A percentile compares a stretch with the other conserved stretches of the same genome.
These are phyloP conservation scores for Agrocybe chaxingu DNA, from an alignment of 768 basidiomycete species.

Conservation along the genomic window DNA sequence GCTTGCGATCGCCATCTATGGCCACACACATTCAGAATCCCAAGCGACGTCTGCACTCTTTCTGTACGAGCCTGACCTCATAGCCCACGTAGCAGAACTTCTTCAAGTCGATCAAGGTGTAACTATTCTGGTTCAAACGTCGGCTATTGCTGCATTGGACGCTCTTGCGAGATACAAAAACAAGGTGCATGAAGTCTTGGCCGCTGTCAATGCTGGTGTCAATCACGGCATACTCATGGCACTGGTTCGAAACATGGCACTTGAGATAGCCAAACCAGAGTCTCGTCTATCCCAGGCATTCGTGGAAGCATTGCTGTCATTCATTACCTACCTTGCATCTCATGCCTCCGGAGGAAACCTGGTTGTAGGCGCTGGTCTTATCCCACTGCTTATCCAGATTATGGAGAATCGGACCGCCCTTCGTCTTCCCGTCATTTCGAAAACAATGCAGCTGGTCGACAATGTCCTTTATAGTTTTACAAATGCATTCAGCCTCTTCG, in stretches of 20 bases:
- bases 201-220: slow-evolving; percentile 90
- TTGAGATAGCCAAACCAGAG: slow-evolving; percentile 64
- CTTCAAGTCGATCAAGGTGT: slow-evolving; percentile 77
- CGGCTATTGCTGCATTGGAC: slow-evolving; percentile 87
- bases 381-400: slow-evolving; percentile 86
- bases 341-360: slow-evolving; percentile 86
- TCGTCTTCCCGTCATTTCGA: slow-evolving; percentile 76
- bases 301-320: slow-evolving; percentile 80
- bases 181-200: slow-evolving; percentile 83
- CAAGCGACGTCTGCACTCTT: slow-evolving; percentile 81
- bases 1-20: slow-evolving; percentile 87
- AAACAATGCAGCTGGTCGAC: slow-evolving; percentile 90
- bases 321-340: slow-evolving; percentile 84
- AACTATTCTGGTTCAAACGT: slow-evolving; percentile 71
- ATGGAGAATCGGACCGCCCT: slow-evolving; percentile 73
- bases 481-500: slow-evolving; percentile 86
- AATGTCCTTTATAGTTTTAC: slow-evolving; percentile 87
- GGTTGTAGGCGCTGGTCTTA: slow-evolving; percentile 91
- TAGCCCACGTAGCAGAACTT: slow-evolving; percentile 84
- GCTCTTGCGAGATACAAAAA: slow-evolving; percentile 81
- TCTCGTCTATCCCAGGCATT: slow-evolving; percentile 70
- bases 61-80: slow-evolving; percentile 92
- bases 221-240: slow-evolving; percentile 95
- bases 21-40: slow-evolving; percentile 79
- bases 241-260: slow-evolving; percentile 76